phyloP scores from a whole-genome alignment of 208 protist genomes.

The Phytomonas francai region DNA sequence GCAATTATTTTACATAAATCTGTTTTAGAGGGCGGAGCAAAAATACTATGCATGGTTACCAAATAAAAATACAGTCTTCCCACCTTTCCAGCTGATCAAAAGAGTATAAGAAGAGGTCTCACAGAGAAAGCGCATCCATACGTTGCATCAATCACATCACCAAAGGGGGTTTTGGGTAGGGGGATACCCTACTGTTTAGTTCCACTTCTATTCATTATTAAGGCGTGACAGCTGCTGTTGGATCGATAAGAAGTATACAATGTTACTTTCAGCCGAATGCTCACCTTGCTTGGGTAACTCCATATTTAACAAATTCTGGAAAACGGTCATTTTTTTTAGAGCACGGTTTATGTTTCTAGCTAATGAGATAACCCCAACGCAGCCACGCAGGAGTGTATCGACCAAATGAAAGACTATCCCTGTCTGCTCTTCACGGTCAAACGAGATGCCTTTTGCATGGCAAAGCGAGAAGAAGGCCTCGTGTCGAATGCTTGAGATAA shows the following conservation, averaged over 20 bases:
- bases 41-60: not conserved
- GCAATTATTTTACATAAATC: conserved; percentile 3
- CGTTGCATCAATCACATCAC: not conserved
- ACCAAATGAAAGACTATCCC: conserved; percentile 85
- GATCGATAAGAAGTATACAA: conserved; percentile 76
- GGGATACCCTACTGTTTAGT: not conserved
- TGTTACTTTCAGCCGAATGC: conserved; percentile 80
- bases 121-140: not conserved
- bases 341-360: conserved; percentile 26
- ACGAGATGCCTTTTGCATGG: conserved; percentile 55
- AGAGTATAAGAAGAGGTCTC: not conserved
- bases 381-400: conserved; percentile 71
- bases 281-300: conserved; percentile 84
- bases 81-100: not conserved
- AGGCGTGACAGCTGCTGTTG: conserved; percentile 53
- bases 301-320: conserved; percentile 73
- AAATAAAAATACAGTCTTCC: not conserved
- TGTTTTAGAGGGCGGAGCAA: not conserved
- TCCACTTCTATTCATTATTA: conserved; percentile 1
- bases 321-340: conserved; percentile 49
- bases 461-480: conserved; percentile 80
- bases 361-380: conserved; percentile 74
- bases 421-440: conserved; percentile 33
- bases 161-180: not conserved
- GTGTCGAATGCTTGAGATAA: conserved; percentile 74